Evolutionary conservation across 306 rosid genomes (phyloP).

Genomic region (Malus sieversii): DNA sequence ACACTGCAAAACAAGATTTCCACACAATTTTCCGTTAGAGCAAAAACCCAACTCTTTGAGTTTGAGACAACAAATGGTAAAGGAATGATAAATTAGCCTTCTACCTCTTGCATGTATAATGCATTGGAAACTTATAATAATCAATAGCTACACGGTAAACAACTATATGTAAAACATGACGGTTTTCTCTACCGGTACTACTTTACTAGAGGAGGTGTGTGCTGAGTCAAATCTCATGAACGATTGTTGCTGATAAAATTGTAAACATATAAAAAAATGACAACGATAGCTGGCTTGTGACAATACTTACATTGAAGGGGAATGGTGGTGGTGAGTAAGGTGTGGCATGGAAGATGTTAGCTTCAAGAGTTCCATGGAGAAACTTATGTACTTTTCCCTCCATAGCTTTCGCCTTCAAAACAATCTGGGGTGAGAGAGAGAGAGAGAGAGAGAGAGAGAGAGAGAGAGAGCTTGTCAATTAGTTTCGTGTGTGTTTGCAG

Average conservation of each 20-base stretch:
- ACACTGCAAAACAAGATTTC: slow-evolving; percentile 42
- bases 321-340: slow-evolving; percentile 51
- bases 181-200: too few species aligned
- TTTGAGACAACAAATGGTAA: not conserved
- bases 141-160: too few species aligned
- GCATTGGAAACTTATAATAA: too few species aligned
- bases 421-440: not conserved
- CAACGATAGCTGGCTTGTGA: not conserved
- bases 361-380: slow-evolving; percentile 92
- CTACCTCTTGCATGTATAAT: too few species aligned
- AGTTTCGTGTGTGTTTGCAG: slow-evolving; percentile 3
- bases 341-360: slow-evolving; percentile 82
- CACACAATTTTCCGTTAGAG: not conserved
- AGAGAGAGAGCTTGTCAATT: not conserved
- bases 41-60: not conserved
- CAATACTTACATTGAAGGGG: slow-evolving; percentile 56
- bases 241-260: too few species aligned
- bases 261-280: too few species aligned
- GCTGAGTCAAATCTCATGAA: too few species aligned
- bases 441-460: slow-evolving; percentile 1
- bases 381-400: slow-evolving; percentile 35
- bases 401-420: slow-evolving; percentile 27
- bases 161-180: too few species aligned
- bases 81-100: too few species aligned
- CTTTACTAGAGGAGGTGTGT: too few species aligned